Base-by-base conservation (phyloP, 1,139 yeast species). In the Blastobotrys illinoisensis region DNA sequence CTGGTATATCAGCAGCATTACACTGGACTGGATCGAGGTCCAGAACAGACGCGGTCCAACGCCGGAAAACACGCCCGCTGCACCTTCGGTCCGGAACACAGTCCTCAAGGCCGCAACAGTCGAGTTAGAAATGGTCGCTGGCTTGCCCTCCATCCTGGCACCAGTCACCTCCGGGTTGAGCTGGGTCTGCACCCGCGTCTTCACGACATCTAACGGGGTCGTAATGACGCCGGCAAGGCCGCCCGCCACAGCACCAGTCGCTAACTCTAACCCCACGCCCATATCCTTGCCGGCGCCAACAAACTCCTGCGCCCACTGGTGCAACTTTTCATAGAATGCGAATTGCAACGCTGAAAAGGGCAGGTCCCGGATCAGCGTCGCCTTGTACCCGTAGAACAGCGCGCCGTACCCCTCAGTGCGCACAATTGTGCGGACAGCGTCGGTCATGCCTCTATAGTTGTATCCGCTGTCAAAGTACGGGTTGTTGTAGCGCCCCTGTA, bases 291-390 rank as follows among this genome's bases (percentile, higher is more conserved):
- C 65, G 9, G 56, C 51, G 19, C 71, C 74, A 2, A 61, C 68
- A 43, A 64, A 59, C 13, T 54, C 53, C 58, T 70, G 74, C 9
- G 78, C 77, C 51, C 61, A 55, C 7, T 60, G 64, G 48, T 70
- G 70, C 67, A 91, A 88, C 65, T 83, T 80, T 70, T 93, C 99
- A 71, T 93, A 93, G 64, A 93, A 93, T 54, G 98, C 96, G 74
- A 93, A 87, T 67, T 93, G 99, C 52, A 93, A 76, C 0, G 98
- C 98, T 62, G 96, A 87, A 68, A 93, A 93, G 5, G 99, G 99
- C 62, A 93, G 74, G 66, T 93, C 99, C 61, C 99, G 79, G 45
- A 88, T 81, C 59, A 93, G 74, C 0, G 99, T 93, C 44, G 97
- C 99, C 67, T 87, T 90, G 72, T 91, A 93, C 0, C 99, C 99